A percentile compares a stretch with the other conserved stretches of the same genome.
phyloP scores from a whole-genome alignment of 106 monocot genomes.

The Apostasia ramifera region DNA sequence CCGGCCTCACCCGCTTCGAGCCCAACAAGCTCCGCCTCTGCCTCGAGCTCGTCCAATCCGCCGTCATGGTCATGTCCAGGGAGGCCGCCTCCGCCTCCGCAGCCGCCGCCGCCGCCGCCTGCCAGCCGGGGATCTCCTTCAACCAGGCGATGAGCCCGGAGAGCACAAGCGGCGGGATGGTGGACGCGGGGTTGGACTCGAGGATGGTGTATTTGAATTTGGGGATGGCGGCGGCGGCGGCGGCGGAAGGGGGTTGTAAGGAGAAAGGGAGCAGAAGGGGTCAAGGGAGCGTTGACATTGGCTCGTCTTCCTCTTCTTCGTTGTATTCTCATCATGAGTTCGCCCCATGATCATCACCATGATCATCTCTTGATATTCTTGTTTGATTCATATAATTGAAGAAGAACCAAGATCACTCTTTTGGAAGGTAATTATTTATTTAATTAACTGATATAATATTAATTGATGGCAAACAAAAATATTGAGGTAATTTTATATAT shows the following conservation, averaged over 20 bases:
- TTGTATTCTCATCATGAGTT: background rate
- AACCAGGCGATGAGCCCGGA: slow-evolving; percentile 22
- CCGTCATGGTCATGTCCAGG: slow-evolving; percentile 59
- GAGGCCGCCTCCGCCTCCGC: slow-evolving; percentile 36
- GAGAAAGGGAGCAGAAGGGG: slow-evolving; percentile 34
- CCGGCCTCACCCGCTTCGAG: slow-evolving; percentile 58
- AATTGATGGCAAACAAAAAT: too few species aligned
- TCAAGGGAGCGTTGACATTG: background rate
- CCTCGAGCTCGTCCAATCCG: slow-evolving; percentile 88
- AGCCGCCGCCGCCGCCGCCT: slow-evolving; percentile 9
- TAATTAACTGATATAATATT: too few species aligned
- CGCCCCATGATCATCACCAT: background rate
- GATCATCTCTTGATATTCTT: background rate
- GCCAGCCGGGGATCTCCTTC: background rate
- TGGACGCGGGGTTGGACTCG: slow-evolving; percentile 63
- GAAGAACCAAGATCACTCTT: too few species aligned
- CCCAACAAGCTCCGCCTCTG: slow-evolving; percentile 91
- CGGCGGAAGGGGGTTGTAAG: background rate
- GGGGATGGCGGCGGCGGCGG: slow-evolving; percentile 36
- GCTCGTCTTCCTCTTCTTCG: background rate
- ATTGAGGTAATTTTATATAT: too few species aligned
- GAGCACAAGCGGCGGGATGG: slow-evolving; percentile 14
- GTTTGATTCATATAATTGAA: too few species aligned
- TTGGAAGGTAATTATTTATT: too few species aligned
- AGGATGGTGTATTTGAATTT: slow-evolving; percentile 96